Evolutionary conservation across 495 filamentous ascomycete genomes (phyloP).

Genomic region (Trichoderma asperelloides): DNA sequence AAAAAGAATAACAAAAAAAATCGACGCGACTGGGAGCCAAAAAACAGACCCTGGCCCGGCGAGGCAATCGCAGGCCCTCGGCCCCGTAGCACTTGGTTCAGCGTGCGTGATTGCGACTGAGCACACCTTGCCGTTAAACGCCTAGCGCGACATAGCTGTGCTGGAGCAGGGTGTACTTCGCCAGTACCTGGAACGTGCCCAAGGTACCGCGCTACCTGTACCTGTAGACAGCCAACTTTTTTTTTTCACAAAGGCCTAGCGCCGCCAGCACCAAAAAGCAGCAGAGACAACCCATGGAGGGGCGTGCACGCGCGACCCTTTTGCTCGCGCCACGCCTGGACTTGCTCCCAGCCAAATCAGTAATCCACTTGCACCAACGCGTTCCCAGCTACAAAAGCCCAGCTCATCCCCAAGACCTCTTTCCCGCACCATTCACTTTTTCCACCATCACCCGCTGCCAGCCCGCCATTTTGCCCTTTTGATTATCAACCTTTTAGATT

Average conservation of each 20-base stretch:
- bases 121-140: background rate
- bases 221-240: background rate
- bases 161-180: background rate
- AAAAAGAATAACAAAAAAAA: background rate
- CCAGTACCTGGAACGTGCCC: background rate
- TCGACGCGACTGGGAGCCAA: background rate
- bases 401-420: constrained; percentile 33
- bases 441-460: constrained; percentile 19
- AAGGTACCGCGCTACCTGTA: background rate
- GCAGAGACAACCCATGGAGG: constrained; percentile 11
- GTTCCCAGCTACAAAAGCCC: constrained; percentile 44
- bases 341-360: constrained; percentile 26
- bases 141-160: background rate
- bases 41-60: background rate
- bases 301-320: constrained; percentile 4
- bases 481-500: background rate
- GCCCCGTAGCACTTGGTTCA: background rate
- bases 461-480: background rate
- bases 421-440: constrained; percentile 35
- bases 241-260: no score
- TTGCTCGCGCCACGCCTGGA: no score
- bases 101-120: background rate
- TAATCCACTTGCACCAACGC: constrained; percentile 34
- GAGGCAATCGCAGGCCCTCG: background rate
- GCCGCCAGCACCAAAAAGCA: no score